Conservation (phyloP, 2,329 filamentous ascomycete genomes). For the Botrytis fabae region DNA sequence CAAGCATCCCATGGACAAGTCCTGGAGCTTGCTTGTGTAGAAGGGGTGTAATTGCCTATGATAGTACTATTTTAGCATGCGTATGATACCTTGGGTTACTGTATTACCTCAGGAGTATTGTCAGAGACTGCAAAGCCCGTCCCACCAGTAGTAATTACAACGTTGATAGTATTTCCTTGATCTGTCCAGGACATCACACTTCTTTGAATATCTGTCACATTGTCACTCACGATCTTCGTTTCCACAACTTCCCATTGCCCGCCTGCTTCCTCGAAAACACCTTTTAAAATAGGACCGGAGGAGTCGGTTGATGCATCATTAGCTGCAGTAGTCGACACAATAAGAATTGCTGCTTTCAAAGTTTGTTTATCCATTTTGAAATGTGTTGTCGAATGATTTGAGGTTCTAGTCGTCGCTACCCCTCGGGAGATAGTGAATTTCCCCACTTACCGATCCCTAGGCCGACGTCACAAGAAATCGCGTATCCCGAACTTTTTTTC, state of each 20-base stretch:
- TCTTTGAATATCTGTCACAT: conserved; percentile 70
- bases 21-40: conserved; percentile 86
- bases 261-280: conserved; percentile 68
- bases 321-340: conserved; percentile 88
- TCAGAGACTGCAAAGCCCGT: conserved; percentile 89
- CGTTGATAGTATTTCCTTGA: conserved; percentile 60
- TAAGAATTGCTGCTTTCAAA: conserved; percentile 74
- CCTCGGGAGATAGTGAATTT: background rate
- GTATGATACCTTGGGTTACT: background rate
- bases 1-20: conserved; percentile 92
- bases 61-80: conserved; percentile 14
- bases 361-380: conserved; percentile 44
- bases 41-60: conserved; percentile 72
- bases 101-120: conserved; percentile 77
- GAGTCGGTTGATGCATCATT: conserved; percentile 77
- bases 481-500: conserved; percentile 22
- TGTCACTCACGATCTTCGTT: conserved; percentile 78
- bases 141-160: conserved; percentile 86
- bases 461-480: conserved; percentile 23
- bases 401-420: conserved; percentile 7
- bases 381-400: background rate
- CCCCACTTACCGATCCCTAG: conserved; percentile 12
- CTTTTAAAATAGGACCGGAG: conserved; percentile 64
- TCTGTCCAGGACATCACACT: conserved; percentile 75
- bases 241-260: conserved; percentile 70